Percentiles rank a stretch among this genome's conserved stretches.
Conservation (phyloP, 169 alveolate genomes). For the Plasmodium sp. region DNA sequence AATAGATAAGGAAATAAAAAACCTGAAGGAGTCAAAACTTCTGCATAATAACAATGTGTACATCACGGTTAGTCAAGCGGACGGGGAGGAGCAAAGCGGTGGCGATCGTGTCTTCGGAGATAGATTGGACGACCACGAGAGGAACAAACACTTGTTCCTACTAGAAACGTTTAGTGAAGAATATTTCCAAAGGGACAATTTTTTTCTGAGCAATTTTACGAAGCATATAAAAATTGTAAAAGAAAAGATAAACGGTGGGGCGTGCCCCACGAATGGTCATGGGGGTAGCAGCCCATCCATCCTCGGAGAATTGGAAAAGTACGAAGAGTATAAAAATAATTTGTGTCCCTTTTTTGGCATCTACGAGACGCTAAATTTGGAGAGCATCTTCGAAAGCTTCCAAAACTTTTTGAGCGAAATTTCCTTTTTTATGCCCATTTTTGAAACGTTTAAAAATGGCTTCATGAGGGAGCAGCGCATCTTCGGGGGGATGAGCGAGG, state of each 20-base stretch:
- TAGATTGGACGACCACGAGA: neutral
- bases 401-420: constrained; percentile 34
- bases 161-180: constrained; percentile 35
- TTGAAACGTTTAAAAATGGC: constrained; percentile 51
- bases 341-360: constrained; percentile 46
- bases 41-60: constrained; percentile 16
- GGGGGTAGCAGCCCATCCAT: neutral
- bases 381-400: constrained; percentile 9
- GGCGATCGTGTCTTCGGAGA: neutral
- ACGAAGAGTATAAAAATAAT: constrained; percentile 8
- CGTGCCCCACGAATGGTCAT: neutral
- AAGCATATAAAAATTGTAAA: constrained; percentile 15
- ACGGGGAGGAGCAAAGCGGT: neutral
- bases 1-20: constrained; percentile 61
- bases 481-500: neutral
- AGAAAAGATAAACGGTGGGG: neutral
- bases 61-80: constrained; percentile 22
- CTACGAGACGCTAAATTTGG: constrained; percentile 16
- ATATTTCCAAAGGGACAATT: constrained; percentile 21
- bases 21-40: constrained; percentile 44
- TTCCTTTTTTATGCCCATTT: constrained; percentile 11
- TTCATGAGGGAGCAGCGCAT: constrained; percentile 41
- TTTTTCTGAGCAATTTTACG: constrained; percentile 46
- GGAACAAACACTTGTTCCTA: constrained; percentile 7
- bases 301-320: constrained; percentile 7